Conservation (phyloP, 139 green algal genomes). For the Zygnema cylindricum region DNA sequence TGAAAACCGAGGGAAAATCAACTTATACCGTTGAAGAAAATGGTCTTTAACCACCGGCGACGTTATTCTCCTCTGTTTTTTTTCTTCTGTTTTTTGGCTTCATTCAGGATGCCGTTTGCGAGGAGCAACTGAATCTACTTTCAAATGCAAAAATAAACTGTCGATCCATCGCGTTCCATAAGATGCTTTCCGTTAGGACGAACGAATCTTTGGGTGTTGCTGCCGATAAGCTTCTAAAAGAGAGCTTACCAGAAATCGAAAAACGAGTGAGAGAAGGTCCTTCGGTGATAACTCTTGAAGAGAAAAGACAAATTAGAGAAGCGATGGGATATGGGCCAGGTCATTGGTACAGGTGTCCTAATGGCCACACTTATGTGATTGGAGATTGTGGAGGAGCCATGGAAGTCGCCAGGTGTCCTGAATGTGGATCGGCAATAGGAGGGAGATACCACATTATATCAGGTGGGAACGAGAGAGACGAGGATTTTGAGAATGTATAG, state of each 20-base stretch:
- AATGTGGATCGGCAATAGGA: conserved; percentile 66
- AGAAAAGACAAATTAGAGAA: conserved; percentile 28
- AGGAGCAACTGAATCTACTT: conserved; percentile 6
- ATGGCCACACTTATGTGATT: conserved; percentile 70
- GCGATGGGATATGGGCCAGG: conserved; percentile 20
- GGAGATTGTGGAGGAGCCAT: conserved; percentile 69
- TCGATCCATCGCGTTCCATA: background rate
- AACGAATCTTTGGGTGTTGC: background rate
- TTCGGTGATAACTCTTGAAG: background rate
- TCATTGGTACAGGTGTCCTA: conserved; percentile 65
- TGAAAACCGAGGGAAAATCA: background rate
- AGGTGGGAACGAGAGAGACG: conserved; percentile 48
- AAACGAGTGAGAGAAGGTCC: background rate
- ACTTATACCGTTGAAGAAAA: background rate
- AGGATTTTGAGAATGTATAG: no score
- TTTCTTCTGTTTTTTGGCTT: background rate
- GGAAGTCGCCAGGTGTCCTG: conserved; percentile 57
- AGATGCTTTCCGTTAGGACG: conserved; percentile 13
- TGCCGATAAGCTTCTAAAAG: conserved; percentile 24
- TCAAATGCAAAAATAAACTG: background rate
- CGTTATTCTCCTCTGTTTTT: background rate
- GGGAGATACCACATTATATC: conserved; percentile 54
- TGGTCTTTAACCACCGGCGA: background rate
- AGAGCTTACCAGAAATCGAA: conserved; percentile 18
- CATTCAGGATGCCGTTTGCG: background rate